Base-by-base conservation (phyloP, 805 yeast species). In the Ascoidea tarda region DNA sequence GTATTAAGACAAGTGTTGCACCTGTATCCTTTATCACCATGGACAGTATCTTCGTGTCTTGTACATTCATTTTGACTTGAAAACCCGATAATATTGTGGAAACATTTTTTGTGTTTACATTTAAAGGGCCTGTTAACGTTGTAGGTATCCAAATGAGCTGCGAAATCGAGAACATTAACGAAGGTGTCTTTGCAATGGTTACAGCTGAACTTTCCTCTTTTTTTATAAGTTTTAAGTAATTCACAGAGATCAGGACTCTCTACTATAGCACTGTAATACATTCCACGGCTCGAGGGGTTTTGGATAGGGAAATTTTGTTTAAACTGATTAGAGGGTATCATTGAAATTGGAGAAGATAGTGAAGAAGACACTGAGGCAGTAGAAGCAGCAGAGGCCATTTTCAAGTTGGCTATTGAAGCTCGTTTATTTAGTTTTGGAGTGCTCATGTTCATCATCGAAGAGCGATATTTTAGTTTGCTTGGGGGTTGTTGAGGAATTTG, bases 141-240 rank as follows among this genome's bases (percentile, higher is more conserved):
- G 31, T 52, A 46, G 16, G 28, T n/a, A 38, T 54, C 57, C 33
- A 54, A 54, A 49, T 54, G 57, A 28, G 50, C 33, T 21, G 57
- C 57, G n/a, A 53, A 46, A 21, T 54, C 57, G 5, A 49, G 50
- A 28, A 53, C 47, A n/a, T 21, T 50, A 14, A 33, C 50, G 32
- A 47, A 54, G 31, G 48, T 42, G 6, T 38, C 10, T 16, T 50
- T 52, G 53, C 57, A 54, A 46, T 54, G 57, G 46, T 52, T 54
- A 51, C 57, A 54, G 31, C 50, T 49, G 46, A 50, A 54, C 10
- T 58, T 52, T 61, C 66, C 77, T 75, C 76, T 73, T 62, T 71
- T 71, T 38, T 38, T 38, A 14, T 38, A 38, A 38, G 14, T 38
- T 38, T 10, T 8, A 38, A 14, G 14, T 10, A 14, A 8, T 14